Evolutionary conservation across 164 flowering plant genomes (phyloP), one percentile per base, ranked within the genome.

Genomic region (Vitis rotundifolia): DNA sequence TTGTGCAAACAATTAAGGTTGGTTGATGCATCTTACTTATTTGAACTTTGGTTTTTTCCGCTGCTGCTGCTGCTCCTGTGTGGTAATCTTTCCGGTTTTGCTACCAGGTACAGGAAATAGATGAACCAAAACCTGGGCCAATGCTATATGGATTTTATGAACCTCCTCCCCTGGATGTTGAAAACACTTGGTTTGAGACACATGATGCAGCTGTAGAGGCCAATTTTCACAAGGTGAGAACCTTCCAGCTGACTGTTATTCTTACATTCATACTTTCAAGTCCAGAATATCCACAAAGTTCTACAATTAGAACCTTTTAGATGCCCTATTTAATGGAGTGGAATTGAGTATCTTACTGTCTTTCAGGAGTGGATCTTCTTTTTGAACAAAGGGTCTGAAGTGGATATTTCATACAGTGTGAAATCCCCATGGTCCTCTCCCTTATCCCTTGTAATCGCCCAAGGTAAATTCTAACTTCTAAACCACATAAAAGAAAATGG

Each of bases 341-440:
- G 48, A 63, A 10, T 28, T 26, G n/a, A 51, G 51, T 16, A 69
- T 18, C 10, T 54, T 66, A 9, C 61, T 59, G 6, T 66, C 75
- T 59, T 81, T 68, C 84, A 90, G 94, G 87, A 86, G 59, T 90
- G 88, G 91, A 58, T 79, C 49, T 87, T 71, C 77, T 85, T 71
- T 66, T 79, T 88, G 50, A 90, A 90, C 66, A 44, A 59, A 72
- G 92, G 88, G 50, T 86, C 92, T 61, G 64, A 74, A 71, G 55
- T 88, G 59, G 68, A 84, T 50, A 77, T 90, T 65, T 77, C 80
- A 12, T 90, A 85, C 76, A 74, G 14, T 66, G 83, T 88, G 50
- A 70, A 72, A 71, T 72, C 87, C 19, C 68, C 70, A 52, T 49
- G 68, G 50, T 78, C 85, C 53, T 65, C 74, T 2, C 80, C 85